Base-by-base conservation (phyloP, 2,329 filamentous ascomycete species). In the Phoma sp. region DNA sequence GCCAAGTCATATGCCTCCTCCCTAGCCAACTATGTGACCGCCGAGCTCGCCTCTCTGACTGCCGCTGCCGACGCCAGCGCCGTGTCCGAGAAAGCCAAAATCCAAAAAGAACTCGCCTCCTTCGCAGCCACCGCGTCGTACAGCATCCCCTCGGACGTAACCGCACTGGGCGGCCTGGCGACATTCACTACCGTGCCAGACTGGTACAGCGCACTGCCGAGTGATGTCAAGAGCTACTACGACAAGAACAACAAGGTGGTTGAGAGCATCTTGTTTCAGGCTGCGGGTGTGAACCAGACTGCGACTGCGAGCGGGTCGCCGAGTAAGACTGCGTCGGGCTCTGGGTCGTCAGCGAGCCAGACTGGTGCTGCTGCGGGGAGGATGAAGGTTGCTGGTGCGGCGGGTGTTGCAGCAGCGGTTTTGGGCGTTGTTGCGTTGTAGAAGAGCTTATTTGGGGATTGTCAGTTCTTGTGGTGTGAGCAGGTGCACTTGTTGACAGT, bases 161-260 rank as follows among this genome's bases (percentile, higher is more conserved):
- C 61, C 2, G 33, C 60, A 30, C 10, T 64, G 13, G 24, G n/a
- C 6, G 55, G 48, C 7, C 13, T 65, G 2, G 56, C 58, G 38
- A 63, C 61, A 0, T 61, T 63, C 48, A 65, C 61, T 2, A 53
- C 51, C 2, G 50, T 57, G 22, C 64, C 65, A 0, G 57, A 38
- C 0, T 68, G 66, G 66, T 68, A 66, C 52, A 58, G 47, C 22
- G 64, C 63, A 32, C 58, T 68, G 11, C 66, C 66, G 3, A 61
- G 53, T 48, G 58, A 68, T 23, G 47, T 68, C 18, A 65, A 63
- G 59, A 59, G 54, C 37, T 65, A 66, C 55, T 65, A 65, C 23
- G 66, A 67, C 18, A 48, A 46, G 36, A 58, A 62, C 44, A 66
- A 66, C 41, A 33, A 50, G 11, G 42, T 45, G 4, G 58, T 61